Conservation (phyloP, 2,329 filamentous ascomycete genomes). For the Aspergillus sp. region DNA sequence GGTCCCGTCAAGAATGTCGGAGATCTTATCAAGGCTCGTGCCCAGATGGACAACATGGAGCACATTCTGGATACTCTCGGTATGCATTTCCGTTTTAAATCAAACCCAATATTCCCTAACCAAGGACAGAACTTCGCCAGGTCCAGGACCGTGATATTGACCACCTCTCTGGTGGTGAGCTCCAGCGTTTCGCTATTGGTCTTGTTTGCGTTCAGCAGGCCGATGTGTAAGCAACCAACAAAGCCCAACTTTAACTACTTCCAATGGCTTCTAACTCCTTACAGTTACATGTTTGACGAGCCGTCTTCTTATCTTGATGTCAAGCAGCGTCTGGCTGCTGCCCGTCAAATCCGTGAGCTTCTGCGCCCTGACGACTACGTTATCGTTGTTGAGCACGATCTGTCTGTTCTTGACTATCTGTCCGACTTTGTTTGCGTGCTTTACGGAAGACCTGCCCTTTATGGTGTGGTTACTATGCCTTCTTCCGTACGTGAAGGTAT, state of each 20-base stretch:
- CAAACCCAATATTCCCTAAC: neutral
- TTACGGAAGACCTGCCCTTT: slow-evolving; percentile 91
- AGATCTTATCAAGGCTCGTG: slow-evolving; percentile 71
- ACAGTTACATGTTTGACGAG: slow-evolving; percentile 96
- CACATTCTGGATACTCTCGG: slow-evolving; percentile 77
- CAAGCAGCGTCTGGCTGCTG: slow-evolving; percentile 94
- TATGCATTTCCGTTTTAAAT: slow-evolving; percentile 21
- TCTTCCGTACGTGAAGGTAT: slow-evolving; percentile 97
- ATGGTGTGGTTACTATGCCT: slow-evolving; percentile 95
- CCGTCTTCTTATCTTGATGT: slow-evolving; percentile 99
- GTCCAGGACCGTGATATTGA: slow-evolving; percentile 90
- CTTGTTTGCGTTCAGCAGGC: slow-evolving; percentile 94
- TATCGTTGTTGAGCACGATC: slow-evolving; percentile 98
- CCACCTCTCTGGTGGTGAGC: slow-evolving; percentile 90
- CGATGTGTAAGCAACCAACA: slow-evolving; percentile 64
- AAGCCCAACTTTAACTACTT: neutral
- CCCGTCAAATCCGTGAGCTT: slow-evolving; percentile 86
- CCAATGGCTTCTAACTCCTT: slow-evolving; percentile 12
- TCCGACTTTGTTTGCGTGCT: slow-evolving; percentile 98
- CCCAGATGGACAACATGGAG: slow-evolving; percentile 74
- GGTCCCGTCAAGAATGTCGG: slow-evolving; percentile 76
- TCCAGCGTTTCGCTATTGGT: slow-evolving; percentile 96
- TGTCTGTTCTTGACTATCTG: slow-evolving; percentile 96
- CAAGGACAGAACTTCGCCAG: slow-evolving; percentile 68
- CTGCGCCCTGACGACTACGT: slow-evolving; percentile 89